phyloP scores from a whole-genome alignment of 2,329 filamentous ascomycete genomes.

The Clarireedia sp. region DNA sequence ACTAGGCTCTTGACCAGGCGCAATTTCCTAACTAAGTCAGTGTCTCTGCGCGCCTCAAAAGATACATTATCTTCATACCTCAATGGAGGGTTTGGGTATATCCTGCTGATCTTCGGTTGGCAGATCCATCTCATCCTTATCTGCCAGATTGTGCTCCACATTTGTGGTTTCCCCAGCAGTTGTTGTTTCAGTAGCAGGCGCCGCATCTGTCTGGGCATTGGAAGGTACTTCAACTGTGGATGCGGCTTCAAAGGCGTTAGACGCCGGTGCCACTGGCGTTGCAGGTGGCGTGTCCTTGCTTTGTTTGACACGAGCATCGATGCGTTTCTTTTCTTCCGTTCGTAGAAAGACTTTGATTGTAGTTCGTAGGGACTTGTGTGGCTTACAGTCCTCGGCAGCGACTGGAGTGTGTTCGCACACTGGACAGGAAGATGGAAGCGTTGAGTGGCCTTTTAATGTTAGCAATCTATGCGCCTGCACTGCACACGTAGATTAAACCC shows the following conservation, averaged over 20 bases:
- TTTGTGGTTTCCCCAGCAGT: slow-evolving; percentile 4
- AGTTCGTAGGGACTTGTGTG: slow-evolving; percentile 83
- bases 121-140: slow-evolving; percentile 10
- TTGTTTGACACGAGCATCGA: slow-evolving; percentile 47
- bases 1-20: slow-evolving; percentile 28
- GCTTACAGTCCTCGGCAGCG: slow-evolving; percentile 75
- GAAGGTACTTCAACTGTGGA: neutral
- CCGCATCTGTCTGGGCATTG: neutral
- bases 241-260: slow-evolving; percentile 17
- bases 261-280: slow-evolving; percentile 19
- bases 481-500: slow-evolving; percentile 19
- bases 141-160: slow-evolving; percentile 10
- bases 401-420: slow-evolving; percentile 90
- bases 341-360: slow-evolving; percentile 88
- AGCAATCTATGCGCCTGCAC: neutral
- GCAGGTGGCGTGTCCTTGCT: slow-evolving; percentile 31
- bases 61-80: slow-evolving; percentile 24
- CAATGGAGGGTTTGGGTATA: slow-evolving; percentile 32
- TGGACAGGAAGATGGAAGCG: slow-evolving; percentile 72
- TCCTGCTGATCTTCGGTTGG: slow-evolving; percentile 27
- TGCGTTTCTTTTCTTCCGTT: slow-evolving; percentile 83
- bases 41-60: neutral
- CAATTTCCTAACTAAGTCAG: slow-evolving; percentile 27
- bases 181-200: slow-evolving; percentile 9
- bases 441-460: slow-evolving; percentile 53